Evolutionary conservation across 371 early-diverging fungal genomes (phyloP).

Genomic region (Sporodiniella umbellata): DNA sequence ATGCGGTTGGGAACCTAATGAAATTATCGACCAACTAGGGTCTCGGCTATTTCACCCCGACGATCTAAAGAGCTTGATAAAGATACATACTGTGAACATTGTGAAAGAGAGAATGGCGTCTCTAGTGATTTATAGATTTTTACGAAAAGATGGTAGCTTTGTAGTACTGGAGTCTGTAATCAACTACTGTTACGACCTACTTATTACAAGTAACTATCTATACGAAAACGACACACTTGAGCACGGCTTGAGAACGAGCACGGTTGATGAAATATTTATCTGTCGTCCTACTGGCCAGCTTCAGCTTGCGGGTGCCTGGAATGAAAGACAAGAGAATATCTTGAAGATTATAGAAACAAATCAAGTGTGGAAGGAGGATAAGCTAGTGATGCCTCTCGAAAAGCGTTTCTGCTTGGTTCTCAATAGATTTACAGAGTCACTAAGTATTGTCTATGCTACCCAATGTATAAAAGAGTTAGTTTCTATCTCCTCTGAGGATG

Average conservation of each 20-base stretch:
- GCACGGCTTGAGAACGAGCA: constrained; percentile 24
- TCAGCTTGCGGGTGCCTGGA: constrained; percentile 20
- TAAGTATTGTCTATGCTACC: constrained; percentile 28
- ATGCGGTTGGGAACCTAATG: constrained; percentile 48
- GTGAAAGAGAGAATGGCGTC: constrained; percentile 43
- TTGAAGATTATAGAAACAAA: neutral
- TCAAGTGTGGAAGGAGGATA: constrained; percentile 1
- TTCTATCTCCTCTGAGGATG: constrained; percentile 11
- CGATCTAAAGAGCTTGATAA: constrained; percentile 27
- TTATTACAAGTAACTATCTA: constrained; percentile 21
- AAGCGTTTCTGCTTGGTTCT: constrained; percentile 34
- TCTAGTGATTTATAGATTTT: constrained; percentile 25
- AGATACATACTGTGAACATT: constrained; percentile 38
- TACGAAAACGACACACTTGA: constrained; percentile 11
- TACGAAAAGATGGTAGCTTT: constrained; percentile 23
- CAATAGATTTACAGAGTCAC: constrained; percentile 31
- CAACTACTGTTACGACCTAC: constrained; percentile 29
- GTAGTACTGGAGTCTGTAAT: constrained; percentile 26
- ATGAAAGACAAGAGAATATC: neutral
- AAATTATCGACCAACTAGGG: constrained; percentile 36
- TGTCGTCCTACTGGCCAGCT: constrained; percentile 14
- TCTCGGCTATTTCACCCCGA: constrained; percentile 41
- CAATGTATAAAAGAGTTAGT: constrained; percentile 21
- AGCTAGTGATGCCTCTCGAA: constrained; percentile 2
- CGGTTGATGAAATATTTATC: constrained; percentile 24